These are phyloP conservation scores for Globisporangium carolinianum DNA, from an alignment of 352 stramenopile species.

Conservation along the genomic window DNA sequence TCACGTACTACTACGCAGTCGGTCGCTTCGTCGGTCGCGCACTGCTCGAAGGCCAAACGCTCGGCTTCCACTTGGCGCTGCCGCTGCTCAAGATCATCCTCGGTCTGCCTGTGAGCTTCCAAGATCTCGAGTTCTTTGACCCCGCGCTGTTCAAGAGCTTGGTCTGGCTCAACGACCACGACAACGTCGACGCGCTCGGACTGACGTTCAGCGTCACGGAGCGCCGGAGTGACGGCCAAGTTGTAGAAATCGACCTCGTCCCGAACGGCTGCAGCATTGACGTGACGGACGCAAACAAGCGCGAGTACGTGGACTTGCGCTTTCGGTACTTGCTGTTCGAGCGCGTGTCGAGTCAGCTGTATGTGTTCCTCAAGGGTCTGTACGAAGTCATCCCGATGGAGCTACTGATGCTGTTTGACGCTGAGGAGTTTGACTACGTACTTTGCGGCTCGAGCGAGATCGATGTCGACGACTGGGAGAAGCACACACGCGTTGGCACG, in stretches of 20 bases:
- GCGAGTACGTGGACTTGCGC: slow-evolving; percentile 81
- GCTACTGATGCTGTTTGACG: slow-evolving; percentile 92
- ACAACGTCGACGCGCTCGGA: slow-evolving; percentile 26
- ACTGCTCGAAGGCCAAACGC: slow-evolving; percentile 84
- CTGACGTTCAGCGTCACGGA: slow-evolving; percentile 34
- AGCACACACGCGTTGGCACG: not conserved
- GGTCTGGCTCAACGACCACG: slow-evolving; percentile 37
- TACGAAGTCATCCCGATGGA: slow-evolving; percentile 90
- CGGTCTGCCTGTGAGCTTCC: slow-evolving; percentile 29
- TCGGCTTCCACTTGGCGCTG: slow-evolving; percentile 84
- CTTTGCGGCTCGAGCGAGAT: slow-evolving; percentile 91
- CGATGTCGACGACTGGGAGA: slow-evolving; percentile 92
- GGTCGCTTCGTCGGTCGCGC: slow-evolving; percentile 40
- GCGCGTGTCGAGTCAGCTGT: slow-evolving; percentile 70
- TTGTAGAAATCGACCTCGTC: slow-evolving; percentile 29
- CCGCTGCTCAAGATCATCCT: slow-evolving; percentile 46
- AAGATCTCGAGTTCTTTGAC: slow-evolving; percentile 37
- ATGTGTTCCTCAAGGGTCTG: slow-evolving; percentile 84
- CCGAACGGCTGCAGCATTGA: slow-evolving; percentile 35
- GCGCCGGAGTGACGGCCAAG: slow-evolving; percentile 6
- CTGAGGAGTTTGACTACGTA: slow-evolving; percentile 92
- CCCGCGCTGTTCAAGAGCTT: slow-evolving; percentile 39
- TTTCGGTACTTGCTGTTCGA: slow-evolving; percentile 89
- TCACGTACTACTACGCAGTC: slow-evolving; percentile 37
- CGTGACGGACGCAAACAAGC: slow-evolving; percentile 90